phyloP scores from a whole-genome alignment of 108 stramenopile species.

The Hondaea fermentalgiana region DNA sequence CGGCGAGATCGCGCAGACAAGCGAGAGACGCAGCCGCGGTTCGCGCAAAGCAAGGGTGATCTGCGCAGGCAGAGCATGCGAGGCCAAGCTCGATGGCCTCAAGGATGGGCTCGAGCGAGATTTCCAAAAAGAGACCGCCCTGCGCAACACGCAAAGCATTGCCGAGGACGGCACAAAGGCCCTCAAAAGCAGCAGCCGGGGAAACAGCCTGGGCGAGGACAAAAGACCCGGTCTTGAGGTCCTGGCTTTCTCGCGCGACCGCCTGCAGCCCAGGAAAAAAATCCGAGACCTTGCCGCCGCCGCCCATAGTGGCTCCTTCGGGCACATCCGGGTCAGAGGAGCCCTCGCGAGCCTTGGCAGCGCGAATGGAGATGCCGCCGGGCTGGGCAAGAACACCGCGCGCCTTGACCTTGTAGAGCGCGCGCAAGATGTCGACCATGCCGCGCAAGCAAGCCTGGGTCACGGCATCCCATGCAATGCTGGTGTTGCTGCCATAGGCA shows the following conservation, averaged over 20 bases:
- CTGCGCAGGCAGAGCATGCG: background rate
- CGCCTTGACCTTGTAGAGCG: background rate
- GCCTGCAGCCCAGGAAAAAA: background rate
- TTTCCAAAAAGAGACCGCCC: background rate
- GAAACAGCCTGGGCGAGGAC: background rate
- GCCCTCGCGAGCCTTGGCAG: background rate
- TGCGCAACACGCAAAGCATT: background rate
- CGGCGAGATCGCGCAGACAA: background rate
- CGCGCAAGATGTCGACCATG: background rate
- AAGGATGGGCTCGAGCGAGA: background rate
- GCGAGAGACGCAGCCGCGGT: background rate
- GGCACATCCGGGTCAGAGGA: too few species aligned
- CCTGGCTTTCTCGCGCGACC: background rate
- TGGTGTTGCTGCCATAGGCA: background rate
- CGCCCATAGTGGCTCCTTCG: background rate
- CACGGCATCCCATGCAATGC: background rate
- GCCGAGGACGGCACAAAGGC: background rate
- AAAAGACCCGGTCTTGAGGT: background rate
- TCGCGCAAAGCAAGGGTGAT: background rate
- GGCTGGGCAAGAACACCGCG: background rate
- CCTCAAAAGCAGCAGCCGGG: background rate
- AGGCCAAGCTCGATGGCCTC: background rate
- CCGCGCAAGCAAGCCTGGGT: background rate
- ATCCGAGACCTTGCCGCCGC: background rate
- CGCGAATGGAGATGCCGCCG: background rate